These are phyloP conservation scores for Paraglomus brasilianum DNA, from an alignment of 192 early-diverging fungal species.

Conservation along the genomic window DNA sequence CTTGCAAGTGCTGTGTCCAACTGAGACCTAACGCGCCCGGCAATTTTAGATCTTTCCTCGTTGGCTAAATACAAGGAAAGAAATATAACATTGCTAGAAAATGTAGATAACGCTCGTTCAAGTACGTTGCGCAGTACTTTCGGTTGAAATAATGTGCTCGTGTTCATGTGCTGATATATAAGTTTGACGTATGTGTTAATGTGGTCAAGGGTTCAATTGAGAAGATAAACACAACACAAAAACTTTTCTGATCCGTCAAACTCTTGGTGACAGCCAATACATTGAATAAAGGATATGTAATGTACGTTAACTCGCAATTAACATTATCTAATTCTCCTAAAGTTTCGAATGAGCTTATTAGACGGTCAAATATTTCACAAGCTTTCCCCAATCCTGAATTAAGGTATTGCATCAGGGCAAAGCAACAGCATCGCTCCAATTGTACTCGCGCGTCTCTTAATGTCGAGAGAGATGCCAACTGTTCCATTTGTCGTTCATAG, in stretches of 20 bases:
- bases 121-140: slow-evolving; percentile 43
- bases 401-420: slow-evolving; percentile 41
- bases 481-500: slow-evolving; percentile 37
- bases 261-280: too few relatives aligned
- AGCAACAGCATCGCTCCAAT: slow-evolving; percentile 33
- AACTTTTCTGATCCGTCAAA: background rate
- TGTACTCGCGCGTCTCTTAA: slow-evolving; percentile 27
- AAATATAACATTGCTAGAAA: slow-evolving; percentile 58
- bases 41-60: slow-evolving; percentile 58
- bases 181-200: slow-evolving; percentile 32
- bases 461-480: slow-evolving; percentile 33
- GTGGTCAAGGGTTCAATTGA: background rate
- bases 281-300: slow-evolving; percentile 36
- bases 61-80: slow-evolving; percentile 57
- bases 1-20: slow-evolving; percentile 42
- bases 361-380: slow-evolving; percentile 35
- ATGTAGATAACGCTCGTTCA: slow-evolving; percentile 45
- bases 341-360: slow-evolving; percentile 25
- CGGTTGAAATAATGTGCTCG: slow-evolving; percentile 43
- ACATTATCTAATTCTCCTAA: slow-evolving; percentile 32
- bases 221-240: background rate
- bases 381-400: slow-evolving; percentile 36
- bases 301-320: slow-evolving; percentile 38
- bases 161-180: slow-evolving; percentile 35
- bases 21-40: slow-evolving; percentile 51